A percentile compares a stretch with the other conserved stretches of the same genome.
phyloP scores from a whole-genome alignment of 306 rosid species.

The Cicer arietinum region DNA sequence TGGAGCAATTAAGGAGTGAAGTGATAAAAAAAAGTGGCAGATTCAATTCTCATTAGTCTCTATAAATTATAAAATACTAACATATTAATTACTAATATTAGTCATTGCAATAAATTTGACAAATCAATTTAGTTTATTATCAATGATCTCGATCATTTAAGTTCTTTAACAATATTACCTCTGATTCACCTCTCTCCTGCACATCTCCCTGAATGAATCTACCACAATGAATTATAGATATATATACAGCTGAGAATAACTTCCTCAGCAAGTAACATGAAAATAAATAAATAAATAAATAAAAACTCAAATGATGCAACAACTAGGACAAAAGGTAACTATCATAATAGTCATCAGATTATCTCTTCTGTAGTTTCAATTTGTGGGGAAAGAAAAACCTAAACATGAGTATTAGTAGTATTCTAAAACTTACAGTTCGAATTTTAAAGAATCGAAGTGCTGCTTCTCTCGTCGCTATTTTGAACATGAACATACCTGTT shows the following conservation, averaged over 20 bases:
- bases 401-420: constrained; percentile 70
- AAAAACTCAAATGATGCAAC: constrained; percentile 44
- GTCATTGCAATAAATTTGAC: too few species aligned
- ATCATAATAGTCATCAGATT: constrained; percentile 55
- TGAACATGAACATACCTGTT: constrained; percentile 73
- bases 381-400: constrained; percentile 53
- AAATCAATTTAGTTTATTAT: too few species aligned
- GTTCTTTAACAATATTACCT: background rate
- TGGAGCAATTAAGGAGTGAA: too few species aligned
- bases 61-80: too few species aligned
- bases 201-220: background rate
- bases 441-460: constrained; percentile 75
- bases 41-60: too few species aligned
- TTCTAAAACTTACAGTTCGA: constrained; percentile 69
- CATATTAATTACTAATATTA: too few species aligned
- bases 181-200: background rate
- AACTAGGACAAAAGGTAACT: constrained; percentile 49
- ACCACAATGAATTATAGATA: background rate
- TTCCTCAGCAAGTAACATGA: constrained; percentile 16
- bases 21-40: too few species aligned
- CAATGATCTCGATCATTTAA: background rate
- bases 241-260: constrained; percentile 23
- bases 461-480: constrained; percentile 59
- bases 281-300: background rate
- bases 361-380: constrained; percentile 48